These are phyloP conservation scores for Ganoderma sp. DNA, from an alignment of 1,284 basidiomycete genomes.

Conservation along the genomic window DNA sequence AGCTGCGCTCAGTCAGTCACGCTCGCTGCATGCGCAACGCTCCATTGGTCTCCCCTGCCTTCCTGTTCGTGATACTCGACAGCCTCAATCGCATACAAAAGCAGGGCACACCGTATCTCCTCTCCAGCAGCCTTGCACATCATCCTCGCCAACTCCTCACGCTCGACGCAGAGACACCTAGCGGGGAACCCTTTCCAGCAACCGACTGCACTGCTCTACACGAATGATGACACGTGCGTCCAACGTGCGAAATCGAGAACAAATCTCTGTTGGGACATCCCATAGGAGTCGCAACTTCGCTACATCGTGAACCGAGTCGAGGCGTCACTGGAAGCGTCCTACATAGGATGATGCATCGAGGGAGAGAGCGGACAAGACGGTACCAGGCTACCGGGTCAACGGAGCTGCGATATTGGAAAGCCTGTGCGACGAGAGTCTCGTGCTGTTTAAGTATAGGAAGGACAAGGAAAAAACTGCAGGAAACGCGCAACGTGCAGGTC, in stretches of 20 bases:
- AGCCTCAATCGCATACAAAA: conserved; percentile 22
- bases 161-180: conserved; percentile 20
- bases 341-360: conserved; percentile 18
- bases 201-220: conserved; percentile 34
- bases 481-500: conserved; percentile 31
- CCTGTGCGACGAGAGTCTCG: conserved; percentile 27
- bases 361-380: conserved; percentile 27
- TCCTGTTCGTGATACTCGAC: conserved; percentile 30
- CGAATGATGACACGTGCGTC: conserved; percentile 22
- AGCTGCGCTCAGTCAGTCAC: conserved; percentile 26
- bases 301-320: conserved; percentile 34
- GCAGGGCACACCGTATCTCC: conserved; percentile 23
- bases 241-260: conserved; percentile 35
- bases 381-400: conserved; percentile 33
- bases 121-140: conserved; percentile 33
- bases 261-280: conserved; percentile 38
- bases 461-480: conserved; percentile 14
- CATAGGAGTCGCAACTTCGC: conserved; percentile 37
- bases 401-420: conserved; percentile 15
- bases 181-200: conserved; percentile 23
- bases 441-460: conserved; percentile 30
- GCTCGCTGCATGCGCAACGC: conserved; percentile 31
- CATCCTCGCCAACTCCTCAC: conserved; percentile 26
- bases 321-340: conserved; percentile 21
- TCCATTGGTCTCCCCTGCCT: conserved; percentile 21